Conservation (phyloP, 495 filamentous ascomycete genomes). For the Penicillium subrubescens region DNA sequence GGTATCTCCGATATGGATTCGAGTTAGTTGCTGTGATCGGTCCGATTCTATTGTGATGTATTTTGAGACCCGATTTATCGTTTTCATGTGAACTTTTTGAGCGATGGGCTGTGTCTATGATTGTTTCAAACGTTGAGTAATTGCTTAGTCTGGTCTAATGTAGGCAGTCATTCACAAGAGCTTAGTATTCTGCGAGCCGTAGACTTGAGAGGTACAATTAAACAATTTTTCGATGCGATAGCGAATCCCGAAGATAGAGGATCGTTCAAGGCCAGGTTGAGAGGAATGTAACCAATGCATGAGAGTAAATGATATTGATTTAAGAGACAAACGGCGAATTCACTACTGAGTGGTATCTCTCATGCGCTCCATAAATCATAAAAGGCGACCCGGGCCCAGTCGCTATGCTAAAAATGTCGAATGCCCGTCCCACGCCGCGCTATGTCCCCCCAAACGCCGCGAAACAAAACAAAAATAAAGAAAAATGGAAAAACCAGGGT, state of each 20-base stretch:
- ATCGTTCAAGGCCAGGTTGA: background rate
- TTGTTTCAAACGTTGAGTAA: background rate
- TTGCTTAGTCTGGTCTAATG: background rate
- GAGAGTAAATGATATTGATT: background rate
- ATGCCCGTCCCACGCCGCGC: constrained; percentile 3
- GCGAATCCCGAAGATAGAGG: background rate
- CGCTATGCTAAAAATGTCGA: background rate
- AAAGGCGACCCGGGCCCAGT: background rate
- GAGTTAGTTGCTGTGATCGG: background rate
- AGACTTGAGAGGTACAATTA: too few relatives aligned
- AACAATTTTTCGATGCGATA: background rate
- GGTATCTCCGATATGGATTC: background rate
- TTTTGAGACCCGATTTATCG: constrained; percentile 15
- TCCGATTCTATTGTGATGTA: constrained; percentile 11
- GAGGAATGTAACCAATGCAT: background rate
- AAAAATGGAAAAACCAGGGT: constrained; percentile 2
- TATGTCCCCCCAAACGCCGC: constrained; percentile 7
- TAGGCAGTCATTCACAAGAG: background rate
- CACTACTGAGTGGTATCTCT: background rate
- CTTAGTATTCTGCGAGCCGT: too few relatives aligned
- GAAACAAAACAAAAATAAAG: background rate
- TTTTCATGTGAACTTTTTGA: constrained; percentile 15
- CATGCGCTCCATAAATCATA: background rate
- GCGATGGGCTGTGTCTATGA: constrained; percentile 15
- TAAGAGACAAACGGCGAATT: background rate